Base-by-base conservation (phyloP, 495 filamentous ascomycete genomes). In the Aspergillus cristatus region DNA sequence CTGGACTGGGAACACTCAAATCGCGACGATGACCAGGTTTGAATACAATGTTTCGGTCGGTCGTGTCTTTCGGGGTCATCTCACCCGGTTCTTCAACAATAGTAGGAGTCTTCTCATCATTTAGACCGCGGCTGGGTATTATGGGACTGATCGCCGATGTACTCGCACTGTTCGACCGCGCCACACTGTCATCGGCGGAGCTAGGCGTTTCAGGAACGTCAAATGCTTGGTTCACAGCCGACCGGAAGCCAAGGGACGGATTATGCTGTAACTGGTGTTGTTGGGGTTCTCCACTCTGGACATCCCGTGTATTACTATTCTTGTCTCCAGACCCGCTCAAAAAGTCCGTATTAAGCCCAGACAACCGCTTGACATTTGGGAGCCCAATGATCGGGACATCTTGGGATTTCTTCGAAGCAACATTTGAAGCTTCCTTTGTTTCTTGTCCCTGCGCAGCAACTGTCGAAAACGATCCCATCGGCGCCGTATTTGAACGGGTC, bases 121-220 rank as follows among this genome's bases (percentile, higher is more conserved):
- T 53, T 17, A 41, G 34, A 18, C 39, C 51, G 35, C 55, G 62
- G 34, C 63, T 57, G 40, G 72, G 68, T 37, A 84, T 82, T 31
- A 86, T 84, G 1, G 81, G 81, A 46, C 78, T 82, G 41, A 86
- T 79, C 15, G 62, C 65, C 37, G 76, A 69, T 1, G 80, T 84
- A 38, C 78, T 75, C 35, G 73, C 71, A 32, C 79, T 83, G 40
- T 81, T 73, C 24, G 78, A 78, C 39, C 81, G 65, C 11, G 48
- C 69, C 16, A 81, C 60, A 33, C 57, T 71, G 30, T 54, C 66
- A 35, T 57, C 45, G 24, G 51, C 57, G 20, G 72, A 72, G 37
- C 63, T 72, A 13, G 79, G 77, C 2, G 78, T 80, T 29, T 70
- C 59, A 8, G 78, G 74, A 17, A 76, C 65, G 55, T 82, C 79